Evolutionary conservation across 225 moss, liverwort and hornwort genomes (phyloP).

Genomic region (Climacium dendroides): DNA sequence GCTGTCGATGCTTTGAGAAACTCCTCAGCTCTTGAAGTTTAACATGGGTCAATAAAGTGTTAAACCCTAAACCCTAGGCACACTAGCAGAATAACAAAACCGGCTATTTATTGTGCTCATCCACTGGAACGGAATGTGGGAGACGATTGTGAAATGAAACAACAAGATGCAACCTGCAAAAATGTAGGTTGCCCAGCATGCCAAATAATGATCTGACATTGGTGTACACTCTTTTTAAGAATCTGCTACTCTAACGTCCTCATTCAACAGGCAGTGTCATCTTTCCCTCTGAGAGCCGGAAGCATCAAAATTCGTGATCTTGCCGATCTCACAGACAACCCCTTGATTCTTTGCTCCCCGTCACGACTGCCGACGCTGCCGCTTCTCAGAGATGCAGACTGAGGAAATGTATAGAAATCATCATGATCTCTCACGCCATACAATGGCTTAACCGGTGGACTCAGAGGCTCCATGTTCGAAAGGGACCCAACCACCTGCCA

Average conservation of each 20-base stretch:
- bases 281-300: neutral
- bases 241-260: neutral
- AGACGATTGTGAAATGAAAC: neutral
- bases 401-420: neutral
- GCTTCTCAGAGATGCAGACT: neutral
- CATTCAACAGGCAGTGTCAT: neutral
- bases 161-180: neutral
- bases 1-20: neutral
- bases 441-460: neutral
- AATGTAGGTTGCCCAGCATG: neutral
- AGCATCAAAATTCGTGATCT: neutral
- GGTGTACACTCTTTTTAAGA: neutral
- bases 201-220: neutral
- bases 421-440: neutral
- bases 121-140: neutral
- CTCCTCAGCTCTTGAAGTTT: neutral
- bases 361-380: neutral
- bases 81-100: neutral
- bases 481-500: slow-evolving; percentile 9
- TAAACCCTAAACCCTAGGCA: too few species aligned
- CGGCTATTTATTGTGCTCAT: neutral
- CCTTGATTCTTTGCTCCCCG: neutral
- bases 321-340: slow-evolving; percentile 10
- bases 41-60: too few species aligned
- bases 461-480: slow-evolving; percentile 8